phyloP scores from a whole-genome alignment of 2,329 filamentous ascomycete genomes.

The Neocatenulostroma microsporum region DNA sequence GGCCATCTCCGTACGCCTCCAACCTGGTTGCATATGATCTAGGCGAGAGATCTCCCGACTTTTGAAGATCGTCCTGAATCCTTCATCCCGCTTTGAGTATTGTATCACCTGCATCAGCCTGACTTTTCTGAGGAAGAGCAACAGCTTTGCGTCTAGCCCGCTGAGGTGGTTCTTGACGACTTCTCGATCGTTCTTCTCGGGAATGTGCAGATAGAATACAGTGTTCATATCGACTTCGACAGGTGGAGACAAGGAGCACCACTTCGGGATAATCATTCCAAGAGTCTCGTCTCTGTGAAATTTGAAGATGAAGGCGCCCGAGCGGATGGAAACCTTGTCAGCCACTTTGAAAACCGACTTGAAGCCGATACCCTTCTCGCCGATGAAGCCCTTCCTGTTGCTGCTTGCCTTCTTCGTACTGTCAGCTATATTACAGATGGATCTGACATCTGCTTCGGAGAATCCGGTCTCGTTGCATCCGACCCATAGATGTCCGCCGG shows the following conservation, averaged over 20 bases:
- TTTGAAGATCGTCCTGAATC: too few relatives aligned
- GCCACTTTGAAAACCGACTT: slow-evolving; percentile 46
- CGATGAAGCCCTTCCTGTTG: slow-evolving; percentile 37
- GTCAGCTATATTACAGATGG: slow-evolving; percentile 41
- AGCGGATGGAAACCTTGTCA: slow-evolving; percentile 39
- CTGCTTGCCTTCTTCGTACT: slow-evolving; percentile 38
- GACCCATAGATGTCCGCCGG: slow-evolving; percentile 27
- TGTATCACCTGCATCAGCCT: slow-evolving; percentile 13
- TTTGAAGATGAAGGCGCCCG: slow-evolving; percentile 39
- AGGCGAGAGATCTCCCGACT: too few relatives aligned
- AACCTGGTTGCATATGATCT: neutral
- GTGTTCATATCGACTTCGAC: slow-evolving; percentile 12
- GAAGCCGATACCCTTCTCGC: slow-evolving; percentile 47
- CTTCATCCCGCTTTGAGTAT: neutral
- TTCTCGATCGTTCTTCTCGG: slow-evolving; percentile 11
- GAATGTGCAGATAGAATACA: slow-evolving; percentile 18
- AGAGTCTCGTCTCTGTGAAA: slow-evolving; percentile 30
- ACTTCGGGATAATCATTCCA: slow-evolving; percentile 32
- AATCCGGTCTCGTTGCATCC: slow-evolving; percentile 47
- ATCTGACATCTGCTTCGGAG: slow-evolving; percentile 33
- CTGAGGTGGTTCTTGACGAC: slow-evolving; percentile 17
- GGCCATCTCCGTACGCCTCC: neutral
- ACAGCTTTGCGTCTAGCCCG: slow-evolving; percentile 20
- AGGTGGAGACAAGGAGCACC: slow-evolving; percentile 17
- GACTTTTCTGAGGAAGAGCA: slow-evolving; percentile 29